Evolutionary conservation across 176 grass and related monocot species (phyloP), one percentile per base, ranked within the genome.

Genomic region (Chrysopogon serrulatus): DNA sequence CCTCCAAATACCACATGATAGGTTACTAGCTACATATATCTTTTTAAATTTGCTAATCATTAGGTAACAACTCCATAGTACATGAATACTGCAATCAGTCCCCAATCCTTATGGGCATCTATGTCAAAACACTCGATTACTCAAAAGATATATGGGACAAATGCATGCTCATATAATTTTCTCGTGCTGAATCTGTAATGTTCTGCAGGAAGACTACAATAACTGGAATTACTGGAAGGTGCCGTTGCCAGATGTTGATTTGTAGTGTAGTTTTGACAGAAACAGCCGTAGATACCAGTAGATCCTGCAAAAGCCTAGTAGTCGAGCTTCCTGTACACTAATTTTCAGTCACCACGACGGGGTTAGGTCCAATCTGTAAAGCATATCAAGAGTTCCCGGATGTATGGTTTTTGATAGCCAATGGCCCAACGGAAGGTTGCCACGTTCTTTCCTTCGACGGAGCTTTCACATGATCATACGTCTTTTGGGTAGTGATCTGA

Each of bases 141-240:
- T 73, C 43, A 53, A 33, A 78, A 24, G 47, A 74, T 62, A 49
- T 30, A 76, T 24, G 30, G 23, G 23, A 54, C 4, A 62, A 28
- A 75, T 53, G 71, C 62, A 51, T 30, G 37, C 39, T 75, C 24
- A 63, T 63, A 48, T 54, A 41, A 36, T 36, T 66, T 82, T 74
- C 30, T 35, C 71, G 16, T 79, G 63, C 73, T 92, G 77, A 85
- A 45, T 79, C 1, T 18, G 67, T 76, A 27, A 70, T 92, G 40
- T 23, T 62, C 17, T 71, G 79, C 90, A 95, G 93, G 93, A 95
- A 85, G 90, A 95, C 47, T 92, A 81, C 79, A 95, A 95, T 45
- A 92, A 86, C 81, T 95, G 93, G 93, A 95, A 95, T 65, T 95
- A 86, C 79, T 95, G 93, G 93, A 95, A 83, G 79, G 82, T 92